Evolutionary conservation across 805 yeast species (phyloP), one percentile per base, ranked within the genome.

Genomic region (Yamadazyma phyllophila): DNA sequence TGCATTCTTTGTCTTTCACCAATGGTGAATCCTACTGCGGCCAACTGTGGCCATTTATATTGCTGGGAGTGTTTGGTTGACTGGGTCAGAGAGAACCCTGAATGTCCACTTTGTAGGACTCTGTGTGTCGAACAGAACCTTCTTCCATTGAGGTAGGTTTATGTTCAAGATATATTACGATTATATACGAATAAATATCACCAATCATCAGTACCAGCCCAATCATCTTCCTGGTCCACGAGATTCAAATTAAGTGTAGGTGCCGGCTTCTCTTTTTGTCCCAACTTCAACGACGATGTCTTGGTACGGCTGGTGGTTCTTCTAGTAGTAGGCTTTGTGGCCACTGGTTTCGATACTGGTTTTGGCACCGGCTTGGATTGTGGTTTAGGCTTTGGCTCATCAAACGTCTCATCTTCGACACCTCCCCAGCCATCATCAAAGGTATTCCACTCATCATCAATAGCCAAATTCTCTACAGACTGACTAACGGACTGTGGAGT

Each of bases 51-150:
- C 0, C 99, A 92, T 62, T 47, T 88, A 12, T 92, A 88, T 62
- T 92, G 99, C 65, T 92, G 98, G 97, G 73, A 71, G 6, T 92
- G 98, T 61, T 81, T 90, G 4, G 74, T 82, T 6, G 96, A 87
- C 55, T 92, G 98, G 98, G 80, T 90, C 47, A 73, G 88, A 50
- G 96, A 90, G 53, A 76, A 77, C 43, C 83, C 89, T 0, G 97
- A 90, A 58, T 92, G 99, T 60, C 98, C 99, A 0, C 69, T 94
- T 24, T 94, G 98, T 59, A 66, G 98, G 44, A 94, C 85, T 52
- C 74, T 69, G 17, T 76, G 88, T 41, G 66, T 73, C 26, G 84
- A 77, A 54, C 84, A 82, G 60, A 78, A 81, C 50, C 59, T 88
- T 42, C 66, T 88, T 35, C 82, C 88, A 0, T 60, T 85, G 43